Conservation (phyloP, 768 basidiomycete genomes). For the Tylopilus plumbeoviolaceoides region DNA sequence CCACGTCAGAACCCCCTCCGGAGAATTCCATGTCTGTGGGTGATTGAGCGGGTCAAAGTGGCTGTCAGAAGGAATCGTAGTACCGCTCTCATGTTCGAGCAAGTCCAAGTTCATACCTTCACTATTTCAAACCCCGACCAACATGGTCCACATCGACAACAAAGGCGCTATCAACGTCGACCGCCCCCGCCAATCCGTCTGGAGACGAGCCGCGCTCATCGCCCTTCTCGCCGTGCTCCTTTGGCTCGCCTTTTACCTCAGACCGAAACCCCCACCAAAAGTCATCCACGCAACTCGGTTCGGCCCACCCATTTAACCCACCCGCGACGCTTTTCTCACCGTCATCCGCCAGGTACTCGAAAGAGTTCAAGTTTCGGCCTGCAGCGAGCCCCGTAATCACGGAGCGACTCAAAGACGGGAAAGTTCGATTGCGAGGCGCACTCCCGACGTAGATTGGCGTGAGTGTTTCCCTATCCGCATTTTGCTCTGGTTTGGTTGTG, state of each 20-base stretch:
- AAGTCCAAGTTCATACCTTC: neutral
- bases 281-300: constrained; percentile 64
- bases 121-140: constrained; percentile 24
- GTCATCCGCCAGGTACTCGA: constrained; percentile 63
- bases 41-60: constrained; percentile 1
- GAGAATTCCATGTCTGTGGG: constrained; percentile 24
- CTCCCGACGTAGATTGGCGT: constrained; percentile 27
- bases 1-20: constrained; percentile 30
- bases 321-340: neutral
- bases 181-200: constrained; percentile 33
- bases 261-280: constrained; percentile 34
- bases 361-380: constrained; percentile 76
- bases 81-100: constrained; percentile 2
- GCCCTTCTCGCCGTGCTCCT: constrained; percentile 38
- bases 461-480: neutral
- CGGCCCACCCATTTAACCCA: constrained; percentile 11
- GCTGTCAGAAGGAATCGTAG: neutral
- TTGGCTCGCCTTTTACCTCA: constrained; percentile 41
- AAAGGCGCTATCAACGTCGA: neutral
- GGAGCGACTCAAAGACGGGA: constrained; percentile 69
- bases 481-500: neutral
- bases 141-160: neutral
- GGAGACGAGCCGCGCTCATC: constrained; percentile 46
- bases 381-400: constrained; percentile 84
- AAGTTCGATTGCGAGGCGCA: constrained; percentile 67